Evolutionary conservation across 352 stramenopile genomes (phyloP).

Genomic region (Pseudoperonospora humuli): DNA sequence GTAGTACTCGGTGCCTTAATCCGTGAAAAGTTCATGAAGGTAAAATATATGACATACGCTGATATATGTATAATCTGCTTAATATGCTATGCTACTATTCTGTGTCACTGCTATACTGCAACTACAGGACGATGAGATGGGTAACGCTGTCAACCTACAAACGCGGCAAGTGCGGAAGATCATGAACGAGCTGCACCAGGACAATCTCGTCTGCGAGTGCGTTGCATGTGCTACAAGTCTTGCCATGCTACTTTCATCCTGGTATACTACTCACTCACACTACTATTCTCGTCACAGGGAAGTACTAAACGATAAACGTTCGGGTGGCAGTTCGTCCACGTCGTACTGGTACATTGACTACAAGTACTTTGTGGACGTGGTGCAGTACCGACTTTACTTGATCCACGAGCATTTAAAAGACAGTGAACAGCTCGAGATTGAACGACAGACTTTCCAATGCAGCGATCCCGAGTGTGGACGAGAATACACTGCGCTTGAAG

Average conservation of each 20-base stretch:
- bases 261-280: background rate
- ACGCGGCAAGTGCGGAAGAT: constrained; percentile 85
- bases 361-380: constrained; percentile 88
- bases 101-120: background rate
- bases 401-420: constrained; percentile 85
- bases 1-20: constrained; percentile 82
- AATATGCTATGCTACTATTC: background rate
- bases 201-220: constrained; percentile 81
- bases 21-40: constrained; percentile 85
- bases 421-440: constrained; percentile 80
- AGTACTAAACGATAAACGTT: constrained; percentile 81
- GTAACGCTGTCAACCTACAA: constrained; percentile 81
- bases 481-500: constrained; percentile 83
- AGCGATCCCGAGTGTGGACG: constrained; percentile 77
- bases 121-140: constrained; percentile 79
- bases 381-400: constrained; percentile 82
- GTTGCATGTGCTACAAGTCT: background rate
- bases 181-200: constrained; percentile 83
- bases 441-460: constrained; percentile 82
- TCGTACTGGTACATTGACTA: constrained; percentile 91
- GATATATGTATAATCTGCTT: too few relatives aligned
- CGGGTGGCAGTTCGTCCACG: constrained; percentile 77
- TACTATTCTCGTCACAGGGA: constrained; percentile 31
- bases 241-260: background rate
- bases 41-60: constrained; percentile 14